Evolutionary conservation across 75 land plant genomes (phyloP), one percentile per base, ranked within the genome.

Genomic region (Picea glauca): DNA sequence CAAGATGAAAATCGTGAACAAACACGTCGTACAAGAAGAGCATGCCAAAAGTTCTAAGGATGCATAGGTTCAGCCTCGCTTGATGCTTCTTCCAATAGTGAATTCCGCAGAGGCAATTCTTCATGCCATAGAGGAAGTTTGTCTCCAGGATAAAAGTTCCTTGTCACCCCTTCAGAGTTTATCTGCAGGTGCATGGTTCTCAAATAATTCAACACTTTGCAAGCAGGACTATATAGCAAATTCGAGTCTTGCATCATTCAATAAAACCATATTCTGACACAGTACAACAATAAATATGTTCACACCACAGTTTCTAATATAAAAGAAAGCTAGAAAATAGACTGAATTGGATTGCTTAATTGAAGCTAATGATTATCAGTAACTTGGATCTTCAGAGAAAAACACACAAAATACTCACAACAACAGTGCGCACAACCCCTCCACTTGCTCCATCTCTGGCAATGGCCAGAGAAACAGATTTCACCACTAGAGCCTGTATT

Each of bases 381-480:
- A 13, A 46, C 15, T 75, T 26, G 15, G 26, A 64, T 26, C 74
- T 72, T 15, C 18, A 33, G 32, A 40, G 6, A 31, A 21, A 5
- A 20, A 50, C 26, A 56, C 59, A 62, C 6, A 78, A 38, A 30
- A 76, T 43, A 79, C 94, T 88, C 80, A 96, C 98, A 76, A 78
- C 91, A 61, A 96, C 99, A 79, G 99, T 96, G 46, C 99, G 89
- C 56, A 96, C 92, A 81, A 94, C 98, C 62, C 99, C 99, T 60
- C 99, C 99, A 83, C 99, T 96, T 31, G 92, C 98, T 76, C 99
- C 95, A 87, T 96, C 99, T 23, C 99, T 87, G 21, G 99, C 99
- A 65, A 96, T 96, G 76, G 99, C 99, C 81, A 96, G 91, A 58
- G 99, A 92, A n/a, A 96, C 94, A 33, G 98, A 90, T 81, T 96